These are phyloP conservation scores for Thozetella sp. DNA, from an alignment of 495 filamentous ascomycete species.

Conservation along the genomic window DNA sequence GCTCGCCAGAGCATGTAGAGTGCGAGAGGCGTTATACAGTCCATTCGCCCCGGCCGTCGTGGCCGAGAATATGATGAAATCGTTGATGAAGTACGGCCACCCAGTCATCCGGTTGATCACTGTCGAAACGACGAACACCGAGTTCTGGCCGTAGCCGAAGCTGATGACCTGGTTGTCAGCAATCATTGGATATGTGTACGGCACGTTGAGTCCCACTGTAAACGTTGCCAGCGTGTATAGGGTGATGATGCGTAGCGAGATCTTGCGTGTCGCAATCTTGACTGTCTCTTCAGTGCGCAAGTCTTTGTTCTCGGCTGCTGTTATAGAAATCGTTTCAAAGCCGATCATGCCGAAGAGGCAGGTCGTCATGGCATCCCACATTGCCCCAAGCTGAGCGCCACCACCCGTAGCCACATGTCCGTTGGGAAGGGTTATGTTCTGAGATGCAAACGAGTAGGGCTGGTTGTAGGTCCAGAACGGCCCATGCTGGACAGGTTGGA, in stretches of 20 bases:
- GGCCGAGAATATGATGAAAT: constrained; percentile 44
- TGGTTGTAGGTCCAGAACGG: constrained; percentile 34
- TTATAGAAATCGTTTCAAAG: constrained; percentile 42
- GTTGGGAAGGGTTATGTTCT: constrained; percentile 21
- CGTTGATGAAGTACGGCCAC: constrained; percentile 39
- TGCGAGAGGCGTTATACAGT: constrained; percentile 34
- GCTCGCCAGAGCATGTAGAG: constrained; percentile 39
- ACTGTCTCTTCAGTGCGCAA: constrained; percentile 37
- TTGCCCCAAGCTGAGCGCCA: constrained; percentile 22
- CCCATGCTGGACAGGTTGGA: constrained; percentile 11
- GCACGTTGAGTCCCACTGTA: constrained; percentile 38
- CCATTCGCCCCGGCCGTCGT: constrained; percentile 33
- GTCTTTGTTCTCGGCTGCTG: constrained; percentile 41
- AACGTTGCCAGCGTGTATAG: constrained; percentile 38
- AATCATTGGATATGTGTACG: constrained; percentile 27
- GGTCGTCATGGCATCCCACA: constrained; percentile 35
- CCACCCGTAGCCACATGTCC: constrained; percentile 21
- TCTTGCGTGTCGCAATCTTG: constrained; percentile 42
- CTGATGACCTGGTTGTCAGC: constrained; percentile 12
- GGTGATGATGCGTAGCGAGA: constrained; percentile 36
- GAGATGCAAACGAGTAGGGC: constrained; percentile 29
- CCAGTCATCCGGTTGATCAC: constrained; percentile 27
- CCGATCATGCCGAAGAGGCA: constrained; percentile 43
- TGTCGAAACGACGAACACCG: constrained; percentile 33
- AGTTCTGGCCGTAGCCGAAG: constrained; percentile 36